Evolutionary conservation across 2,329 filamentous ascomycete species (phyloP).

Genomic region (Acrodontium crateriforme): DNA sequence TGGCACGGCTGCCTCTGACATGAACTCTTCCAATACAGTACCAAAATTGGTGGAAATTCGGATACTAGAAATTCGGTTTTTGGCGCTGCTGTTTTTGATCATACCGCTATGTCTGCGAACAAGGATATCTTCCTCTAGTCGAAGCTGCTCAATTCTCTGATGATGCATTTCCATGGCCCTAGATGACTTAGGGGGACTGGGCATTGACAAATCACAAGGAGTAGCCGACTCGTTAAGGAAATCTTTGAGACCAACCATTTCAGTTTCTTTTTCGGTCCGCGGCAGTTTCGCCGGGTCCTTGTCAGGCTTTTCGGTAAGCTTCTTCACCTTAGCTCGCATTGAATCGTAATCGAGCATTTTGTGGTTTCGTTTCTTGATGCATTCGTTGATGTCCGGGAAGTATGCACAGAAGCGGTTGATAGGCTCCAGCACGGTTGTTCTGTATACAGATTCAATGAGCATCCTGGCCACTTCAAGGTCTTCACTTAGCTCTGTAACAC

Average conservation of each 20-base stretch:
- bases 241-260: slow-evolving; percentile 44
- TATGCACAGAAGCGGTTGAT: slow-evolving; percentile 95
- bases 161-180: too few relatives aligned
- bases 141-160: slow-evolving; percentile 3
- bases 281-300: slow-evolving; percentile 96
- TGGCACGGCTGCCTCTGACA: too few relatives aligned
- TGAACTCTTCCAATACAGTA: too few relatives aligned
- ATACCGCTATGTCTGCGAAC: not conserved
- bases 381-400: slow-evolving; percentile 98
- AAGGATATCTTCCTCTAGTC: slow-evolving; percentile 2
- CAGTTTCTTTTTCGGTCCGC: slow-evolving; percentile 87
- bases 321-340: slow-evolving; percentile 90
- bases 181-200: slow-evolving; percentile 15
- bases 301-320: slow-evolving; percentile 93
- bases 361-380: slow-evolving; percentile 97
- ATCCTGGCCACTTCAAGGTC: slow-evolving; percentile 8
- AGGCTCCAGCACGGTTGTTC: slow-evolving; percentile 85
- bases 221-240: slow-evolving; percentile 3
- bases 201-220: slow-evolving; percentile 8
- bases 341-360: slow-evolving; percentile 98
- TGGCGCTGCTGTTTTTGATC: not conserved
- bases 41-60: too few relatives aligned
- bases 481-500: too few relatives aligned
- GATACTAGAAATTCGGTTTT: not conserved
- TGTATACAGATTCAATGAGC: slow-evolving; percentile 26